These are phyloP conservation scores for Kazachstania sp. DNA, from an alignment of 1,139 yeast genomes.

Conservation along the genomic window DNA sequence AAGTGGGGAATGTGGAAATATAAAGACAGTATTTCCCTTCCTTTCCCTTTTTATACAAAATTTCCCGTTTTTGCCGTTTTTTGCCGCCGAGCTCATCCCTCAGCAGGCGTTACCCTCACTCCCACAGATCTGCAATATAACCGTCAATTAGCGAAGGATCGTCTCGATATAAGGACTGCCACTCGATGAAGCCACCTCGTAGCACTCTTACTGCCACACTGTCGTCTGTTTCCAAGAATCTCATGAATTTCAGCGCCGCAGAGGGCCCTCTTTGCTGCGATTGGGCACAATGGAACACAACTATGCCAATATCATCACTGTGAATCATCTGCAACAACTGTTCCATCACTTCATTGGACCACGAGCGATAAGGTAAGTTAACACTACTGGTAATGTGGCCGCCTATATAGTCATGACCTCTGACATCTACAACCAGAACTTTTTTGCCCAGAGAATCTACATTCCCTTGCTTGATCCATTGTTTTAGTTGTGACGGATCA, in stretches of 20 bases:
- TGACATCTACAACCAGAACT: conserved; percentile 74
- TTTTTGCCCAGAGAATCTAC: conserved; percentile 15
- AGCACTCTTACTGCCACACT: conserved; percentile 58
- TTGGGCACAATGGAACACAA: conserved; percentile 83
- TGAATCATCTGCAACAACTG: conserved; percentile 39
- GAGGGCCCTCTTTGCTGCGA: conserved; percentile 90
- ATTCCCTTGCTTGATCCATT: conserved; percentile 24
- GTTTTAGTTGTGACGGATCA: conserved; percentile 20
- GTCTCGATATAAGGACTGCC: conserved; percentile 71
- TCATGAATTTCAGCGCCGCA: conserved; percentile 59
- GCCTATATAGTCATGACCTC: conserved; percentile 71
- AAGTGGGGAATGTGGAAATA: no score
- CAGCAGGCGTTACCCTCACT: background rate
- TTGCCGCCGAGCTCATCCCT: background rate
- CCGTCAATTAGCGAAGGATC: conserved; percentile 61
- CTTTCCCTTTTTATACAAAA: no score
- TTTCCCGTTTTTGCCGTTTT: no score
- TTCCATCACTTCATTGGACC: conserved; percentile 55
- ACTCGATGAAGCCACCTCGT: conserved; percentile 73
- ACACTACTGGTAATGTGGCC: conserved; percentile 32
- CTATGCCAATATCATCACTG: conserved; percentile 30
- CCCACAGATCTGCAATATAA: conserved; percentile 53
- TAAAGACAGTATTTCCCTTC: no score
- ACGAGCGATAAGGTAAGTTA: conserved; percentile 22
- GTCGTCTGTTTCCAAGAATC: conserved; percentile 39